Conservation (phyloP, 495 filamentous ascomycete genomes). For the Mytilinidion resinicola region DNA sequence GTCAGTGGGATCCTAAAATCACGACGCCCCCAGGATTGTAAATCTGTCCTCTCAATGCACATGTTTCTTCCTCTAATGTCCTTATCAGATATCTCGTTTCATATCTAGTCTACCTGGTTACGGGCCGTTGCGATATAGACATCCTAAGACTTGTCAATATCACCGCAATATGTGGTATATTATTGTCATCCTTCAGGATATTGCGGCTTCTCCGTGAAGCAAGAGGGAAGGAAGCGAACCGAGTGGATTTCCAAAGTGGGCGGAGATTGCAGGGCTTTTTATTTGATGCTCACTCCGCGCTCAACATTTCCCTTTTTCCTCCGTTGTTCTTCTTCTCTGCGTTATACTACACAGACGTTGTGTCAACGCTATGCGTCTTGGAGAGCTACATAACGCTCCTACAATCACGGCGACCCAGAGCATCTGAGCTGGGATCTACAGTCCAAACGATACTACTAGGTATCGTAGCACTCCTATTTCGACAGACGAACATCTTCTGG, state of each 20-base stretch:
- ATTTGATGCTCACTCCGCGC: constrained; percentile 48
- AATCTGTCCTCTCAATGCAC: constrained; percentile 23
- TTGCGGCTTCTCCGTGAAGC: constrained; percentile 13
- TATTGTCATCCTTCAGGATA: constrained; percentile 9
- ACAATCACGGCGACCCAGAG: neutral
- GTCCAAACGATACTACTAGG: constrained; percentile 42
- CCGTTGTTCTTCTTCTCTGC: constrained; percentile 91
- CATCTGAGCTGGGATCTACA: neutral
- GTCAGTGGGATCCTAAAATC: constrained; percentile 89
- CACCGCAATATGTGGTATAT: constrained; percentile 35
- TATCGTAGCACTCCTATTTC: constrained; percentile 59
- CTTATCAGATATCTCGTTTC: constrained; percentile 51
- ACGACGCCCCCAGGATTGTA: constrained; percentile 92
- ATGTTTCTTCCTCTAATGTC: neutral
- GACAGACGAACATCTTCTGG: constrained; percentile 98
- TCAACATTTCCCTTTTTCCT: constrained; percentile 85
- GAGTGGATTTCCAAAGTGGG: neutral
- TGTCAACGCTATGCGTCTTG: constrained; percentile 52
- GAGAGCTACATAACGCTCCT: constrained; percentile 36
- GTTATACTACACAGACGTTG: constrained; percentile 88
- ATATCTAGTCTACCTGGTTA: constrained; percentile 28
- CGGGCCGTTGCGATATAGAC: constrained; percentile 39
- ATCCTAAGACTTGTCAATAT: constrained; percentile 49
- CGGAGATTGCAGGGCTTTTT: neutral
- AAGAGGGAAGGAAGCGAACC: neutral